phyloP scores from a whole-genome alignment of 192 early-diverging fungal species.

The Podila minutissima region DNA sequence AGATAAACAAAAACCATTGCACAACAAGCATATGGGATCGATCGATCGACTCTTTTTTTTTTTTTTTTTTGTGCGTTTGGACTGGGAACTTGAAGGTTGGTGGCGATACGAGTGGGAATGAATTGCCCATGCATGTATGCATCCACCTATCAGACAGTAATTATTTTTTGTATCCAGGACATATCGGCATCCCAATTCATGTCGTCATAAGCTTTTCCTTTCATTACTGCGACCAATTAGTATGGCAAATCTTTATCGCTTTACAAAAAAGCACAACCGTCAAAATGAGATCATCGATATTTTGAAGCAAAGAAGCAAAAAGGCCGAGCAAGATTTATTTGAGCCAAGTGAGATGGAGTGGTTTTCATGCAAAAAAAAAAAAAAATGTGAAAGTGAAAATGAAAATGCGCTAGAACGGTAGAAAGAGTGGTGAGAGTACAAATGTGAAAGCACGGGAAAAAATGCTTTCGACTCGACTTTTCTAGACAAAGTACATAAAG shows the following conservation, averaged over 20 bases:
- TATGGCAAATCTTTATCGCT: too few relatives aligned
- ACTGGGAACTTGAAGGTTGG: neutral
- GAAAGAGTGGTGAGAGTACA: neutral
- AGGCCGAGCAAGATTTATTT: too few relatives aligned
- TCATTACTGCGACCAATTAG: neutral
- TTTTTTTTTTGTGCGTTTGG: neutral
- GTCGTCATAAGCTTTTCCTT: neutral
- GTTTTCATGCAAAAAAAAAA: too few relatives aligned
- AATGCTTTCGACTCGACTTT: neutral
- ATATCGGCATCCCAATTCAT: too few relatives aligned
- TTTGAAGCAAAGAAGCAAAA: too few relatives aligned
- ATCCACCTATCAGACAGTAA: too few relatives aligned
- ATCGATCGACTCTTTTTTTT: neutral
- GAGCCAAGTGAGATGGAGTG: too few relatives aligned
- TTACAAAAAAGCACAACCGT: too few relatives aligned
- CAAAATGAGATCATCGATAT: too few relatives aligned
- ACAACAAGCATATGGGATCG: neutral
- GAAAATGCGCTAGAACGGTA: neutral
- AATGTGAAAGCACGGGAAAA: neutral
- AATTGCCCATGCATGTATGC: neutral
- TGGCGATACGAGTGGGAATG: neutral
- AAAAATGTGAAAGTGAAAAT: too few relatives aligned
- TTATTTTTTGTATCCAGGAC: too few relatives aligned
- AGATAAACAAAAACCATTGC: too few relatives aligned
- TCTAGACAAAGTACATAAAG: constrained; percentile 45